phyloP scores from a whole-genome alignment of 768 basidiomycete genomes.

The Phylloporus sp. region DNA sequence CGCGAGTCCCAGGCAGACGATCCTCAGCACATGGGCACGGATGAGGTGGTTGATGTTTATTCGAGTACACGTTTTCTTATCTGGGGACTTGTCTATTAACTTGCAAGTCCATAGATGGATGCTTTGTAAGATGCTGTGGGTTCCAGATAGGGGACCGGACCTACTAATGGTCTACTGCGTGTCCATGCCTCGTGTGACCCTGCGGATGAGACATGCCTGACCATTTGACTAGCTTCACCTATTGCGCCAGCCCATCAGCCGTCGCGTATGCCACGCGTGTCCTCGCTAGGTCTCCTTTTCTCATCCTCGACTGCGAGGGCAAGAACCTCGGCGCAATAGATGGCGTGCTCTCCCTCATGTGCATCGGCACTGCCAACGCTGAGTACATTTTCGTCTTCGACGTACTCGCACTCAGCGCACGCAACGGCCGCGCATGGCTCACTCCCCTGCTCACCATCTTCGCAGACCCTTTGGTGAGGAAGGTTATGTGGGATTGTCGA shows the following conservation, averaged over 20 bases:
- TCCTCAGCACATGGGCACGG: no score
- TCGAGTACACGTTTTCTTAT: no score
- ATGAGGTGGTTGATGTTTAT: no score
- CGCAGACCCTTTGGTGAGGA: conserved; percentile 26
- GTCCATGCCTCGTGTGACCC: conserved; percentile 11
- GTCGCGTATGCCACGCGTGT: conserved; percentile 18
- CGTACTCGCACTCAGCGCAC: conserved; percentile 26
- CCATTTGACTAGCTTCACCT: conserved; percentile 16
- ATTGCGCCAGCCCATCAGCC: conserved; percentile 12
- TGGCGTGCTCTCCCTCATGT: conserved; percentile 36
- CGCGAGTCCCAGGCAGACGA: no score
- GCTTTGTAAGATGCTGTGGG: not conserved
- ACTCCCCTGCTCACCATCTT: conserved; percentile 28
- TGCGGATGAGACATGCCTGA: conserved; percentile 17
- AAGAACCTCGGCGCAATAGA: conserved; percentile 29
- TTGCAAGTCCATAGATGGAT: not conserved
- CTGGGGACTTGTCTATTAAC: no score
- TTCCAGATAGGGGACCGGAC: not conserved
- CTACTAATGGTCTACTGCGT: not conserved
- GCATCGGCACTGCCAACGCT: conserved; percentile 30
- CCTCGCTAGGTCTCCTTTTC: conserved; percentile 20
- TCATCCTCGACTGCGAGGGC: conserved; percentile 41
- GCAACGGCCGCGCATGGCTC: conserved; percentile 18
- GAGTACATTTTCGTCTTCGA: conserved; percentile 37
- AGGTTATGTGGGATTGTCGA: conserved; percentile 43